A percentile compares a stretch with the other conserved stretches of the same genome.
These are phyloP conservation scores for Sclerotiophoma versabilis DNA, from an alignment of 2,329 filamentous ascomycete species.

Conservation along the genomic window DNA sequence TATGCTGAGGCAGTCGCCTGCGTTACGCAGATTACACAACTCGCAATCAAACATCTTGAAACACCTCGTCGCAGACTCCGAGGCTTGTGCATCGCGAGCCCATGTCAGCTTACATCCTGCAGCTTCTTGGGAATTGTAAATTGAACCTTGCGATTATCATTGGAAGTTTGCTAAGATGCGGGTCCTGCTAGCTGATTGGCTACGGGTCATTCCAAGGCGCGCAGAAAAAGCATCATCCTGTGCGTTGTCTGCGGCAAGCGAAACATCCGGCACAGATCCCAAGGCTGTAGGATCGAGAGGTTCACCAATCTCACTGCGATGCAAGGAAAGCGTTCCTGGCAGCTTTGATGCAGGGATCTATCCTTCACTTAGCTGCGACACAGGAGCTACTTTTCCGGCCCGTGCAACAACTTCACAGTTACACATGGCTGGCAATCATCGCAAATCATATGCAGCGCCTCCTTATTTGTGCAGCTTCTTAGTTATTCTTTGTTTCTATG, in stretches of 20 bases:
- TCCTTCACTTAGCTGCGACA: slow-evolving; percentile 17
- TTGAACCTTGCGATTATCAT: slow-evolving; percentile 7
- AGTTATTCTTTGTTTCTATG: slow-evolving; percentile 11
- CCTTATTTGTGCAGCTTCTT: slow-evolving; percentile 15
- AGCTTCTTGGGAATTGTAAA: slow-evolving; percentile 7
- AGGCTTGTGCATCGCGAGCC: slow-evolving; percentile 5
- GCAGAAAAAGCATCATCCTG: slow-evolving; percentile 9
- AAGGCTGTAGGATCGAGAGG: slow-evolving; percentile 16
- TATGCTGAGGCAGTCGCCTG: slow-evolving; percentile 7
- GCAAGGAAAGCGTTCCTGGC: slow-evolving; percentile 24
- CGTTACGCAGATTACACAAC: slow-evolving; percentile 17
- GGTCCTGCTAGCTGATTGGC: neutral
- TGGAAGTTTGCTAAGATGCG: neutral
- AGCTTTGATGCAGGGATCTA: slow-evolving; percentile 20
- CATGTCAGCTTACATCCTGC: slow-evolving; percentile 9
- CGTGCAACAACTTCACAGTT: slow-evolving; percentile 20
- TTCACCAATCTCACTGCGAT: slow-evolving; percentile 17
- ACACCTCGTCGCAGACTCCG: slow-evolving; percentile 12
- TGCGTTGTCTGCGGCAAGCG: slow-evolving; percentile 18
- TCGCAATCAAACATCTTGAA: slow-evolving; percentile 20
- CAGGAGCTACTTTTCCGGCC: slow-evolving; percentile 19
- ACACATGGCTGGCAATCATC: slow-evolving; percentile 22
- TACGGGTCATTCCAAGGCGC: neutral
- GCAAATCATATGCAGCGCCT: slow-evolving; percentile 18
- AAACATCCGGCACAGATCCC: slow-evolving; percentile 18